Evolutionary conservation across 192 early-diverging fungal genomes (phyloP), one percentile per base, ranked within the genome.

Genomic region (Backusella macrospora): DNA sequence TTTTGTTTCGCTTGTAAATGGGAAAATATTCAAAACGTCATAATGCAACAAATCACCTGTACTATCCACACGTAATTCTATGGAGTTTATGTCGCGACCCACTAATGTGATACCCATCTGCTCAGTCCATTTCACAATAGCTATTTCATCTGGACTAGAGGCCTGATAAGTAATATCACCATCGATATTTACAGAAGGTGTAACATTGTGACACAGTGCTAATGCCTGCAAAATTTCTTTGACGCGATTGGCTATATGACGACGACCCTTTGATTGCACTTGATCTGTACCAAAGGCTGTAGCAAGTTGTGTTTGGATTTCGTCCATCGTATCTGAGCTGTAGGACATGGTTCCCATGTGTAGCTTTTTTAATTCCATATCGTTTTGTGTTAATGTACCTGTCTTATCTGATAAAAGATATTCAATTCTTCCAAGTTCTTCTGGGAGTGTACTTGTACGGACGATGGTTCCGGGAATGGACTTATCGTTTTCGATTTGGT

Each of bases 331-430:
- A 77, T 99, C 95, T 4, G 85, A 82, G 21, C 90, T 90, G 78
- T 96, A 99, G 0, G 95, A 92, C 92, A 97, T 96, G 8, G 95
- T 95, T 44, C 97, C 97, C 92, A 97, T 93, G 64, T 99, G 96
- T 43, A 99, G 78, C 72, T 94, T 92, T 74, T 95, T 96, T 42
- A 99, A 80, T 75, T 96, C 97, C 97, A 99, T 99, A 73, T 97
- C 93, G 78, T 99, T 99, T 70, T 95, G 83, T 15, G 97, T 99
- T 75, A 99, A 77, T 16, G 97, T 99, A n/a, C 97, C 97, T 1
- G 97, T 99, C 79, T 99, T 99, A 78, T 99, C 97, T 0, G 96
- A 92, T 65, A 99, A 76, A 16, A 97, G 81, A 74, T 97, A 99
- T 71, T 95, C 95, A 39, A 99, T 92, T 29, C 97, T 86, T 8